A percentile compares a stretch with the other conserved stretches of the same genome.
Evolutionary conservation across 345 rosid genomes (phyloP).

Genomic region (Eutrema japonicum): DNA sequence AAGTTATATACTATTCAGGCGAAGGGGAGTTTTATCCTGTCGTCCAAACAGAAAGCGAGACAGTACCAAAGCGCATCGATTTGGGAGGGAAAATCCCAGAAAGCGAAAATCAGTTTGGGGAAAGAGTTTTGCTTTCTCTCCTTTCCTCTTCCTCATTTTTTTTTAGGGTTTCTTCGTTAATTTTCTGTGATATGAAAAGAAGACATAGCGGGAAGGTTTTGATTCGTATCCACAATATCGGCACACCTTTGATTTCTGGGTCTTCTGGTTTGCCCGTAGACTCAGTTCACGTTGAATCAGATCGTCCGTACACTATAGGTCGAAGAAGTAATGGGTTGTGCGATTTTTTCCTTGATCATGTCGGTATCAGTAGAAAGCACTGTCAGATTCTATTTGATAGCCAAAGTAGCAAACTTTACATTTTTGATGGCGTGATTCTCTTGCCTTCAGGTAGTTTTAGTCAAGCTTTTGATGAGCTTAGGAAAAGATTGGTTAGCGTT

Average conservation of each 20-base stretch:
- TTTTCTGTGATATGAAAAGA: constrained; percentile 37
- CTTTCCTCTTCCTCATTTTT: neutral
- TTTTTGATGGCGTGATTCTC: constrained; percentile 58
- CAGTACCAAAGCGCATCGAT: constrained; percentile 31
- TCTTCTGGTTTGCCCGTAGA: constrained; percentile 49
- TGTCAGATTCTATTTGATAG: constrained; percentile 73
- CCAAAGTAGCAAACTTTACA: constrained; percentile 51
- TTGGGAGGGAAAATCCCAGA: constrained; percentile 48
- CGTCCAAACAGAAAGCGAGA: constrained; percentile 24
- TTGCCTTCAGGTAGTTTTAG: constrained; percentile 23
- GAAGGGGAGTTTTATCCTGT: neutral
- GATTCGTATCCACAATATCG: constrained; percentile 51
- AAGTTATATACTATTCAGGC: neutral
- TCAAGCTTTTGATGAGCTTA: constrained; percentile 48
- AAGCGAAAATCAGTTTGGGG: constrained; percentile 5
- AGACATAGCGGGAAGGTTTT: constrained; percentile 47
- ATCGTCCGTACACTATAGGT: constrained; percentile 65
- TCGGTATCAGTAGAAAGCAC: constrained; percentile 67
- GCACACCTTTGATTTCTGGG: constrained; percentile 58
- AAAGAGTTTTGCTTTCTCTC: constrained; percentile 32
- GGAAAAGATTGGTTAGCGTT: constrained; percentile 45
- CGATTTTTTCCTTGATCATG: constrained; percentile 54
- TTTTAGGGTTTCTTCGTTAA: neutral
- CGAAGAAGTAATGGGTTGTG: constrained; percentile 48
- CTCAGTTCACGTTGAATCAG: constrained; percentile 53